Base-by-base conservation (phyloP, 768 basidiomycete genomes). In the Leucocoprinus leucothites region DNA sequence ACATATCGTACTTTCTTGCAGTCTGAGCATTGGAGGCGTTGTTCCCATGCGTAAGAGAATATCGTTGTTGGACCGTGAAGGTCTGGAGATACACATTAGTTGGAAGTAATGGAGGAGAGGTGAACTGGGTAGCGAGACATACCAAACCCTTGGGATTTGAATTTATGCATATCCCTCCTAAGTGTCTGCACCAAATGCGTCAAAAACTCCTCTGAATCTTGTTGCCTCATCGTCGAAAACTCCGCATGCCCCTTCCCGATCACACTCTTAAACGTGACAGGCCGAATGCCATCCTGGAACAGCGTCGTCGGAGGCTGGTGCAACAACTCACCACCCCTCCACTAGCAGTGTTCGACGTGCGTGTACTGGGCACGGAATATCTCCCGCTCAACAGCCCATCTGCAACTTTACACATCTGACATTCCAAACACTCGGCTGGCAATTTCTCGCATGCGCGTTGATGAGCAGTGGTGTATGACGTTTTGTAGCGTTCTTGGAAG, bases 131-230 rank as follows among this genome's bases (percentile, higher is more conserved):
- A 53, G 34, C 22, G 53, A 35, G 6, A 42, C 60, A 0, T 42
- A 74, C 71, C 70, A 53, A 63, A 52, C 16, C 66, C 62, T 51
- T 70, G 71, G 57, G 71, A 73, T 59, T 66, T 79, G 61, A 64
- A 67, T 61, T 81, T 82, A 58, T 82, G 80, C 35, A 77, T 75
- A 60, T 90, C 79, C 60, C 88, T 75, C 55, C 91, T 76, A 11
- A 99, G 69, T 18, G 82, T 76, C 3, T 84, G 86, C 50, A 98
- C 63, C 1, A 98, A 72, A 69, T 96, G 84, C 34, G 82, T 79
- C 51, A 99, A 79, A 73, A 98, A 98, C 70, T 98, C 96, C 64
- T 96, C 94, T 4, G 94, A 85, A 64, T 99, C 97, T 66, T 98
- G 97, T 69, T 99, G 96, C 50, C 83, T 80, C 95, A 98, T 98